Conservation (phyloP, 768 basidiomycete species). For the Rhodocollybia butyracea region DNA sequence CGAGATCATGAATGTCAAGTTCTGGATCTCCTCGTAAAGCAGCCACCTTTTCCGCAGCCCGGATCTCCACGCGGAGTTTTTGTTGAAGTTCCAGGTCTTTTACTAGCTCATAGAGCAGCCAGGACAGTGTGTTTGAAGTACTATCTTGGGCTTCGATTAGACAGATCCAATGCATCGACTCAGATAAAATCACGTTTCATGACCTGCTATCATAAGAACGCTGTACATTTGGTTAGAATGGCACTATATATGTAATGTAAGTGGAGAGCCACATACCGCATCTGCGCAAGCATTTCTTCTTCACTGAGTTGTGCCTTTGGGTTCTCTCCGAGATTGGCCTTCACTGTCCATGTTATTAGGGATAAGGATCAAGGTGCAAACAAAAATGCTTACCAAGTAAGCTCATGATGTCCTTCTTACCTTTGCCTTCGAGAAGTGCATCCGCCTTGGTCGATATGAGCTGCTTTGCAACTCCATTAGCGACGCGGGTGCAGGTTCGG, state of each 20-base stretch:
- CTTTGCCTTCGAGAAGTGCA: slow-evolving; percentile 6
- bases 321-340: slow-evolving; percentile 15
- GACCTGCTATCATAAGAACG: background rate
- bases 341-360: slow-evolving; percentile 5
- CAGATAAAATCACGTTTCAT: background rate
- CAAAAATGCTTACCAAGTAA: slow-evolving; percentile 24
- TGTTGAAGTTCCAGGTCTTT: background rate
- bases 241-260: background rate
- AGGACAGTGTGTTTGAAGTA: background rate
- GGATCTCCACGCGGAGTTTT: slow-evolving; percentile 4
- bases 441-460: background rate
- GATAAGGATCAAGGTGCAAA: background rate
- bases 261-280: slow-evolving; percentile 12
- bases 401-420: slow-evolving; percentile 30
- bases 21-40: slow-evolving; percentile 18
- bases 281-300: slow-evolving; percentile 27
- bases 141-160: background rate
- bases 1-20: slow-evolving; percentile 42
- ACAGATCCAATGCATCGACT: background rate
- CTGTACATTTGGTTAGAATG: background rate
- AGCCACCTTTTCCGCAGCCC: background rate
- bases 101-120: slow-evolving; percentile 2
- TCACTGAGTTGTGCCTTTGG: slow-evolving; percentile 12
- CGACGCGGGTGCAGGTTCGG: background rate
- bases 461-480: slow-evolving; percentile 6